Base-by-base conservation (phyloP, 495 filamentous ascomycete genomes). In the Aspergillus sclerotiicarbonarius region DNA sequence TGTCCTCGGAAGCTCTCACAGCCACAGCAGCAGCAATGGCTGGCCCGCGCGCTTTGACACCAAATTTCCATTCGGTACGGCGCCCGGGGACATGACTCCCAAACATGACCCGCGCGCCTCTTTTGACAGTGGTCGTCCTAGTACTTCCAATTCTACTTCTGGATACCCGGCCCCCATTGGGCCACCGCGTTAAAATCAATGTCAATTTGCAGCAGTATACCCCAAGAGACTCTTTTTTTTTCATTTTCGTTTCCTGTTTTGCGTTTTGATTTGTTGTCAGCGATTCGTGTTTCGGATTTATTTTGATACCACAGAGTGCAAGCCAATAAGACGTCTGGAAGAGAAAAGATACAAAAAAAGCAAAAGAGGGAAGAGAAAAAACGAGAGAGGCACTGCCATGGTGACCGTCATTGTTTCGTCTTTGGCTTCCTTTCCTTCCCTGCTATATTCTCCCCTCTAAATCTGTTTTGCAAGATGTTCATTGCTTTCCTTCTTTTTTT, bases 61-160 rank as follows among this genome's bases (percentile, higher is more conserved):
- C 61, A 88, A 87, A 72, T 82, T 85, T 69, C 82, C 84, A 60
- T 87, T 84, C 76, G 80, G 80, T 73, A 82, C 85, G 43, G 84
- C 84, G 61, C 85, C 87, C 59, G 90, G 90, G 63, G 90, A 95
- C 72, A 82, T 83, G 61, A 94, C 90, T 21, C 89, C 90, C 45
- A 90, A 86, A 71, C 88, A 92, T 78, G 82, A 85, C 67, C 84
- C 85, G 64, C 87, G 90, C 71, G 84, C 85, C 64, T 93, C 90
- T 72, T 88, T 87, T 72, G 90, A 95, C 73, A 92, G 89, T 82
- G 90, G 90, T 79, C 90, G 90, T 63, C 90, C 90, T 69, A 90
- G 88, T 67, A 95, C 90, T 78, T 92, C 90, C 80, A 90, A 94
- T 89, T 95, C 90, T 80, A 88, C 84, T 87, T 90, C 88, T 84